phyloP scores from a whole-genome alignment of 441 rosid species.

The Adansonia gregorii region DNA sequence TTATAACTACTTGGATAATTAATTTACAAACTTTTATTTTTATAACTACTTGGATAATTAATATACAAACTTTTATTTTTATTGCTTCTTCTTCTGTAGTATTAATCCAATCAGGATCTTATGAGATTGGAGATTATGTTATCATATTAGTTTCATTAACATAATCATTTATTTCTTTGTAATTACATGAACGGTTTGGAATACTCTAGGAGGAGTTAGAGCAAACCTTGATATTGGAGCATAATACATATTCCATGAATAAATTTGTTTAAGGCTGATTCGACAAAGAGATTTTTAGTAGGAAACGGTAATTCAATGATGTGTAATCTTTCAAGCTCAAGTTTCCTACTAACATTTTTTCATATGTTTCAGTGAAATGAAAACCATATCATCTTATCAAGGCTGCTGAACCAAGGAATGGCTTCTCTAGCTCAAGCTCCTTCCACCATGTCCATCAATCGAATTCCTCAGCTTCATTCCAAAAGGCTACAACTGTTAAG shows the following conservation, averaged over 20 bases:
- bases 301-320: not conserved
- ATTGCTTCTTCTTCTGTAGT: constrained; percentile 13
- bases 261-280: not conserved
- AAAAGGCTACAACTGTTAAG: constrained; percentile 40
- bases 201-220: too few relatives aligned
- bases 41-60: not conserved
- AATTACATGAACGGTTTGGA: too few relatives aligned
- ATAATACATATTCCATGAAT: not conserved
- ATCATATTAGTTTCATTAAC: not conserved
- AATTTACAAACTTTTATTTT: too few relatives aligned
- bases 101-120: not conserved
- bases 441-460: constrained; percentile 33
- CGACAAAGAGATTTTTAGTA: not conserved
- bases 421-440: constrained; percentile 44
- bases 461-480: constrained; percentile 31
- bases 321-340: not conserved
- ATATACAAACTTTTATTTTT: not conserved
- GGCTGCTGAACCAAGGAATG: constrained; percentile 52
- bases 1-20: not conserved
- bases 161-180: too few relatives aligned
- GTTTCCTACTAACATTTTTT: not conserved
- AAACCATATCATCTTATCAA: constrained; percentile 19
- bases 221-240: not conserved
- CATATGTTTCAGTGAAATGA: constrained; percentile 17
- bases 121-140: not conserved